Conservation (phyloP, 495 filamentous ascomycete species). For the Hypoxylon fragiforme region DNA sequence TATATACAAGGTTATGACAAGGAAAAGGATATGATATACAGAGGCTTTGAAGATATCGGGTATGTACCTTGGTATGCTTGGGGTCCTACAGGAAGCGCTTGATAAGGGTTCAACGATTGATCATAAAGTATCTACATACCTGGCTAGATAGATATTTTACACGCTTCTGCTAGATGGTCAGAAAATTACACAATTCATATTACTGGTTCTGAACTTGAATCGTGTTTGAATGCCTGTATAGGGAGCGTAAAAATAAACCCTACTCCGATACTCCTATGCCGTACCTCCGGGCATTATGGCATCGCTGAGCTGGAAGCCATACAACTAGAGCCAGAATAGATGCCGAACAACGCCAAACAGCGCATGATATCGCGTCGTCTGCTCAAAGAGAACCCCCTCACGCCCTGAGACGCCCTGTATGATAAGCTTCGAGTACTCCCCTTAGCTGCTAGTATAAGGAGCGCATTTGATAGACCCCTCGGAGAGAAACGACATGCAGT, state of each 20-base stretch:
- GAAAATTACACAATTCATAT: no score
- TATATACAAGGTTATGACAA: neutral
- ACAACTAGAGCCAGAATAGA: slow-evolving; percentile 56
- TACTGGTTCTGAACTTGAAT: no score
- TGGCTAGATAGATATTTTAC: neutral
- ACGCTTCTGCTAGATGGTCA: no score
- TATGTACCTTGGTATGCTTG: no score
- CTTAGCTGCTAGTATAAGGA: neutral
- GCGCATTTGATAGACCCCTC: no score
- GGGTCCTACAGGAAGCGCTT: no score
- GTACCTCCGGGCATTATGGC: slow-evolving; percentile 51
- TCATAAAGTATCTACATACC: neutral
- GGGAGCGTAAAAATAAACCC: no score
- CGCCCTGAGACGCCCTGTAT: neutral
- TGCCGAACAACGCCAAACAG: slow-evolving; percentile 53
- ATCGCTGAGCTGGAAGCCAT: slow-evolving; percentile 55
- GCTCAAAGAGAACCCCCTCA: neutral
- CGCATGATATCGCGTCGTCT: slow-evolving; percentile 42
- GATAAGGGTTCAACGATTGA: neutral
- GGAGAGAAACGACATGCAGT: slow-evolving; percentile 9
- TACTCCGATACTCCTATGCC: slow-evolving; percentile 47
- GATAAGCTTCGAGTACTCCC: neutral
- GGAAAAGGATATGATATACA: neutral
- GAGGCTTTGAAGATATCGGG: no score
- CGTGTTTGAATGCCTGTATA: no score